These are phyloP conservation scores for Croton setiger DNA, from an alignment of 441 rosid genomes.

Conservation along the genomic window DNA sequence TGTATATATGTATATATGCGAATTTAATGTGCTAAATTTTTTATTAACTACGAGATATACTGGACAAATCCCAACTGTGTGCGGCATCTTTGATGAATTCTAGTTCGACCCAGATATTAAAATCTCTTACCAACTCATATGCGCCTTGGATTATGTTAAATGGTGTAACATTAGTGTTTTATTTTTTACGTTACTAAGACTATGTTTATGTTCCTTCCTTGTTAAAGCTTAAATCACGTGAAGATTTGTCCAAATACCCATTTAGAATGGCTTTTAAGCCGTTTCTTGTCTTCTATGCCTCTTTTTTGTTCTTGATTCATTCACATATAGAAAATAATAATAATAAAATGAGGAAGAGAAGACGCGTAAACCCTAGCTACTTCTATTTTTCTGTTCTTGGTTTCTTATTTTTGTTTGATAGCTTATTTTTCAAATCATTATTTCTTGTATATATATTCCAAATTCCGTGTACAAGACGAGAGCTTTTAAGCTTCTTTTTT, in stretches of 20 bases:
- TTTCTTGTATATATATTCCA: background rate
- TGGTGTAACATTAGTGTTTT: no score
- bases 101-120: no score
- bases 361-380: background rate
- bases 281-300: slow-evolving; percentile 27
- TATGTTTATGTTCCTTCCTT: slow-evolving; percentile 10
- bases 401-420: background rate
- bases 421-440: background rate
- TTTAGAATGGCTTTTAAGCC: slow-evolving; percentile 13
- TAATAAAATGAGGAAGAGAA: background rate
- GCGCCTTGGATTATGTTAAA: no score
- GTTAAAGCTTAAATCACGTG: slow-evolving; percentile 32
- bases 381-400: slow-evolving; percentile 1
- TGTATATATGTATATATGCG: no score
- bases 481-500: background rate
- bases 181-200: slow-evolving; percentile 30
- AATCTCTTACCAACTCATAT: no score
- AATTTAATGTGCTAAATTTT: no score
- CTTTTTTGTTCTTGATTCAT: background rate
- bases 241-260: background rate
- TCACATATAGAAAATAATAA: background rate
- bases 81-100: no score
- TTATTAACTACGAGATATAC: no score
- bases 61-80: no score
- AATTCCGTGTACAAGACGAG: slow-evolving; percentile 20